These are phyloP conservation scores for Boletus speciosus DNA, from an alignment of 768 basidiomycete species.

Conservation along the genomic window DNA sequence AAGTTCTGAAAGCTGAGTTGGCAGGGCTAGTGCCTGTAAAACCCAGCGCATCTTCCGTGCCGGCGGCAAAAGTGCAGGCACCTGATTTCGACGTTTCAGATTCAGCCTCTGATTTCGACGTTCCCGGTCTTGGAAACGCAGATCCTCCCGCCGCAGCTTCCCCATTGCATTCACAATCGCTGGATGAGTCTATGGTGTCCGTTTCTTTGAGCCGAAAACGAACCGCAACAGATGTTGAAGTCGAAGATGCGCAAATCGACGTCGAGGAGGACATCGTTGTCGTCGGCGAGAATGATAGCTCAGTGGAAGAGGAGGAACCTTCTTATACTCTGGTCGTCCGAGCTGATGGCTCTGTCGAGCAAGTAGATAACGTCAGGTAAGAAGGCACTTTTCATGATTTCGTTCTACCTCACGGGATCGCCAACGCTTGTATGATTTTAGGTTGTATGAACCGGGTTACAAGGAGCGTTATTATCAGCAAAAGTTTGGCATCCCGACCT, in stretches of 20 bases:
- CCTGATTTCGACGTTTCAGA: slow-evolving; percentile 24
- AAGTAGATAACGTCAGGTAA: slow-evolving; percentile 89
- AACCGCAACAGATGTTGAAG: slow-evolving; percentile 40
- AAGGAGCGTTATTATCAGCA: slow-evolving; percentile 90
- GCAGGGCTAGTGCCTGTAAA: slow-evolving; percentile 49
- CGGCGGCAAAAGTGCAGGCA: slow-evolving; percentile 33
- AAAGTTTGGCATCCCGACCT: slow-evolving; percentile 79
- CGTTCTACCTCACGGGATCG: not conserved
- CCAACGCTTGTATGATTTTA: slow-evolving; percentile 30
- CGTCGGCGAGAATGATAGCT: slow-evolving; percentile 38
- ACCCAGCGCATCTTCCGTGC: slow-evolving; percentile 28
- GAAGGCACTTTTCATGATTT: slow-evolving; percentile 28
- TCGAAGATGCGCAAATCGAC: slow-evolving; percentile 38
- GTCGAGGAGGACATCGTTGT: slow-evolving; percentile 22
- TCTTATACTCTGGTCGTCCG: slow-evolving; percentile 71
- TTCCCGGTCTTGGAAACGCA: slow-evolving; percentile 33
- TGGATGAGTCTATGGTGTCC: slow-evolving; percentile 20
- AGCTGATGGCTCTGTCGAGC: slow-evolving; percentile 89
- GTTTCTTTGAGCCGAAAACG: slow-evolving; percentile 41
- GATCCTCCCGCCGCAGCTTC: slow-evolving; percentile 19
- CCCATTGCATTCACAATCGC: slow-evolving; percentile 3
- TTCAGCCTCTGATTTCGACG: slow-evolving; percentile 32
- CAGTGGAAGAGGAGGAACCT: slow-evolving; percentile 47
- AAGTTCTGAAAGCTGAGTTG: slow-evolving; percentile 88
- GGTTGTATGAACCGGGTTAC: slow-evolving; percentile 96